Percentiles rank a stretch among this genome's conserved stretches.
These are phyloP conservation scores for Silene vulgaris DNA, from an alignment of 179 eudicot genomes.

Conservation along the genomic window DNA sequence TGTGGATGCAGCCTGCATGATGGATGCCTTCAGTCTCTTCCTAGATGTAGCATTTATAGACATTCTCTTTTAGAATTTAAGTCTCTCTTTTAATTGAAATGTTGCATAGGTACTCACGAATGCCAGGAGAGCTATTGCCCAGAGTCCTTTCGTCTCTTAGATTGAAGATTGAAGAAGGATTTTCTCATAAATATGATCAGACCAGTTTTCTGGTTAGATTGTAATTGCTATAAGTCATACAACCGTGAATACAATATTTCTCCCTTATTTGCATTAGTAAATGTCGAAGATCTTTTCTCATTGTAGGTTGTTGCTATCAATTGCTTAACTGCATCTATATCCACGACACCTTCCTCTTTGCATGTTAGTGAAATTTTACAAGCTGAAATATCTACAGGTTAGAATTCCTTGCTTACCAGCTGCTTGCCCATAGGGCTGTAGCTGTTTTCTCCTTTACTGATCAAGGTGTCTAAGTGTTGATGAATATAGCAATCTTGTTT, in stretches of 20 bases:
- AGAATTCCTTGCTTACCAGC: constrained; percentile 18
- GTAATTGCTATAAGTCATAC: not conserved
- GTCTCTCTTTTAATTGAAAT: constrained; percentile 9
- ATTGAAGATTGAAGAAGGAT: constrained; percentile 58
- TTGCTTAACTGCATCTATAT: constrained; percentile 74
- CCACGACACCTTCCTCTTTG: constrained; percentile 67
- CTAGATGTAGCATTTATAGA: not conserved
- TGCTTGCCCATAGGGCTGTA: not conserved
- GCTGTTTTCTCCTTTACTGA: not conserved
- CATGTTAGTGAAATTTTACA: constrained; percentile 55
- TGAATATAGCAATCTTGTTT: not conserved
- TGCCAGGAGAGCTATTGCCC: constrained; percentile 73
- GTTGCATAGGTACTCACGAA: constrained; percentile 66
- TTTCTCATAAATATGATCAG: constrained; percentile 60
- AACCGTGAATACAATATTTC: not conserved
- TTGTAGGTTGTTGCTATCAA: constrained; percentile 63
- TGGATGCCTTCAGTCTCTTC: not conserved
- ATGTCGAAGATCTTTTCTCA: constrained; percentile 8
- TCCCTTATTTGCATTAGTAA: constrained; percentile 9
- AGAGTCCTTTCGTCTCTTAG: constrained; percentile 63
- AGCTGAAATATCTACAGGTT: constrained; percentile 66
- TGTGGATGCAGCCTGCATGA: not conserved
- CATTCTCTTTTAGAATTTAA: not conserved
- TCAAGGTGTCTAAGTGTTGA: not conserved
- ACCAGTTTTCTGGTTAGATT: constrained; percentile 66